These are phyloP conservation scores for Coccomyxa sp. DNA, from an alignment of 139 green algal species.

Conservation along the genomic window DNA sequence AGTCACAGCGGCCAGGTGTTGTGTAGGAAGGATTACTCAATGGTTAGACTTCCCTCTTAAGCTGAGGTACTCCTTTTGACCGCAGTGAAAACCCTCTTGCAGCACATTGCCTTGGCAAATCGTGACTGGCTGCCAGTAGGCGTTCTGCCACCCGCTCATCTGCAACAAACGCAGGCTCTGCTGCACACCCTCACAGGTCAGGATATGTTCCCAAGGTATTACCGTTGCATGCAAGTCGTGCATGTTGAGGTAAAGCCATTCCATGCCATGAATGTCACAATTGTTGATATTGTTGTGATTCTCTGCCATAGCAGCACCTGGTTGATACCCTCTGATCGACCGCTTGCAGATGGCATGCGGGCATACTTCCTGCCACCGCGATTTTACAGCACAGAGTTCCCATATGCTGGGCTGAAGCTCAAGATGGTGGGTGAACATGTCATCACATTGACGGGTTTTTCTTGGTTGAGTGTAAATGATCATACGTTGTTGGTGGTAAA, in stretches of 20 bases:
- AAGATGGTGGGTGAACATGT: conserved; percentile 31
- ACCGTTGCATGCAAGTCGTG: not conserved
- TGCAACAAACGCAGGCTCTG: not conserved
- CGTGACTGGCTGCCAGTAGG: conserved; percentile 35
- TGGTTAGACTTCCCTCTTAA: no score
- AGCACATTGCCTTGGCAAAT: conserved; percentile 34
- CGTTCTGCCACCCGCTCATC: not conserved
- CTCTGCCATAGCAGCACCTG: no score
- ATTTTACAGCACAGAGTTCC: conserved; percentile 50
- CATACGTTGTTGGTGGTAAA: not conserved
- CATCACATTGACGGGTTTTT: not conserved
- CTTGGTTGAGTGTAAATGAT: not conserved
- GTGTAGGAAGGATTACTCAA: no score
- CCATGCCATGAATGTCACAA: not conserved
- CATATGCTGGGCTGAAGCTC: conserved; percentile 30
- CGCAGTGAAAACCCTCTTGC: conserved; percentile 40
- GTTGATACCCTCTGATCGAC: no score
- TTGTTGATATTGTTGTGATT: no score
- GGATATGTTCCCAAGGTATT: not conserved
- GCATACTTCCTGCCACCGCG: conserved; percentile 42
- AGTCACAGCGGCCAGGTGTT: no score
- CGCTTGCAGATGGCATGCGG: conserved; percentile 28
- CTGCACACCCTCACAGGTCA: conserved; percentile 14
- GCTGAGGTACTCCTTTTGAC: no score
- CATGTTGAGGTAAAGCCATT: not conserved